Conservation (phyloP, 2,329 filamentous ascomycete genomes). For the Myriosclerotinia scirpicola region DNA sequence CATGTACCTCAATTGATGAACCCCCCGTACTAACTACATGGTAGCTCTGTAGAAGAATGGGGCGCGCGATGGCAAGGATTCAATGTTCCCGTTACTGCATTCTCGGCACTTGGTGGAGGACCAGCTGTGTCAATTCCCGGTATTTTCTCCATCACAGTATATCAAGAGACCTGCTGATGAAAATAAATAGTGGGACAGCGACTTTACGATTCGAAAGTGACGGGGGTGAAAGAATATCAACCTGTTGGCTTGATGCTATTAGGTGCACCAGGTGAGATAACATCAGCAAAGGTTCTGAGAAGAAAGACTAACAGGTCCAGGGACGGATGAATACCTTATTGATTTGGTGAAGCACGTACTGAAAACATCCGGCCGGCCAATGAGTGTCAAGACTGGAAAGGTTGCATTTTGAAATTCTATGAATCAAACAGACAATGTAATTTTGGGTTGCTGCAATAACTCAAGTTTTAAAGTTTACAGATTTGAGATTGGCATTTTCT, state of each 20-base stretch:
- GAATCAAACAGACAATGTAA: background rate
- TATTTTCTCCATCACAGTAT: background rate
- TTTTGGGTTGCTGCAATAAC: too few relatives aligned
- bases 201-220: slow-evolving; percentile 26
- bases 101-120: slow-evolving; percentile 29
- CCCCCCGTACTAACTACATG: background rate
- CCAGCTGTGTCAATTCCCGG: slow-evolving; percentile 31
- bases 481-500: too few relatives aligned
- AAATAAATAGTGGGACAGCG: slow-evolving; percentile 27
- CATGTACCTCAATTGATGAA: fast-evolving
- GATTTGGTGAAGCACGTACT: slow-evolving; percentile 11
- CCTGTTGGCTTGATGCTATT: slow-evolving; percentile 31
- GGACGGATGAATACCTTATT: slow-evolving; percentile 24
- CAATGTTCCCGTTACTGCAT: slow-evolving; percentile 27
- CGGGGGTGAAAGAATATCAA: slow-evolving; percentile 24
- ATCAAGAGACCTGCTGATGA: background rate
- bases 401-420: background rate
- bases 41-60: slow-evolving; percentile 20
- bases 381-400: slow-evolving; percentile 13
- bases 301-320: background rate
- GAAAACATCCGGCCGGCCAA: background rate
- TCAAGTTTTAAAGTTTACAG: too few relatives aligned
- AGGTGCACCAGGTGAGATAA: slow-evolving; percentile 26
- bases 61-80: slow-evolving; percentile 32
- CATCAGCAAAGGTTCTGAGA: background rate